Evolutionary conservation across 2,329 filamentous ascomycete species (phyloP).

Genomic region (Dactylonectria estremocensis): DNA sequence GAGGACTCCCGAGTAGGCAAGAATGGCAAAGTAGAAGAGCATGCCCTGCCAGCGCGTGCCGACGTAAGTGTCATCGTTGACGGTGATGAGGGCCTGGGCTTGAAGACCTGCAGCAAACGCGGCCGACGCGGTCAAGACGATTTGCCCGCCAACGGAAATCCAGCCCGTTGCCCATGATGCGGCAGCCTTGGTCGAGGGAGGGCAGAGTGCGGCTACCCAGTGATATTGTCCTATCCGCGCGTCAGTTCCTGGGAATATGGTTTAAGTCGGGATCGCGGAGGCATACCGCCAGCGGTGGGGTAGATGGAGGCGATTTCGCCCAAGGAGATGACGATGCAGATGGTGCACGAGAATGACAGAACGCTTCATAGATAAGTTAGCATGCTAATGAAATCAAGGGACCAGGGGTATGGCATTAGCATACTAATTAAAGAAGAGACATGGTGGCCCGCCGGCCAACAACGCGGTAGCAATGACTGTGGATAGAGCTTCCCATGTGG

Average conservation of each 20-base stretch:
- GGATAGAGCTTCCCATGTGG: constrained; percentile 25
- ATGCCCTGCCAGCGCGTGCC: constrained; percentile 62
- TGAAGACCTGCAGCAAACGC: constrained; percentile 63
- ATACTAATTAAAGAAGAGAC: constrained; percentile 54
- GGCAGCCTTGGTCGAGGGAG: constrained; percentile 15
- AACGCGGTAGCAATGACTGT: constrained; percentile 26
- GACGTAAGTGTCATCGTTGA: constrained; percentile 59
- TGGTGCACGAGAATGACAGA: constrained; percentile 57
- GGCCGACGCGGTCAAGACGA: constrained; percentile 62
- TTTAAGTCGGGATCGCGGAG: neutral
- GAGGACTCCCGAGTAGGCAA: constrained; percentile 55
- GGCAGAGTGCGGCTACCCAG: constrained; percentile 59
- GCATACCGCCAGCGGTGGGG: constrained; percentile 51
- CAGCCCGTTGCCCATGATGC: constrained; percentile 53
- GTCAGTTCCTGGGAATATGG: neutral
- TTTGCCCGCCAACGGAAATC: constrained; percentile 63
- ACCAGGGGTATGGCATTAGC: neutral
- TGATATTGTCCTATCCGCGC: constrained; percentile 58
- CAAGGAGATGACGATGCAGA: constrained; percentile 57
- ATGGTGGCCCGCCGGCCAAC: constrained; percentile 20
- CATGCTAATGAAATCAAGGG: neutral
- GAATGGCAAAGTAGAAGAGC: constrained; percentile 62
- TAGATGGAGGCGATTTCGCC: constrained; percentile 58
- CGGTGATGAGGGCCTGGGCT: constrained; percentile 58
- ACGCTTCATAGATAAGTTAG: constrained; percentile 50